Conservation (phyloP, 805 yeast species). For the Candida maltosa region DNA sequence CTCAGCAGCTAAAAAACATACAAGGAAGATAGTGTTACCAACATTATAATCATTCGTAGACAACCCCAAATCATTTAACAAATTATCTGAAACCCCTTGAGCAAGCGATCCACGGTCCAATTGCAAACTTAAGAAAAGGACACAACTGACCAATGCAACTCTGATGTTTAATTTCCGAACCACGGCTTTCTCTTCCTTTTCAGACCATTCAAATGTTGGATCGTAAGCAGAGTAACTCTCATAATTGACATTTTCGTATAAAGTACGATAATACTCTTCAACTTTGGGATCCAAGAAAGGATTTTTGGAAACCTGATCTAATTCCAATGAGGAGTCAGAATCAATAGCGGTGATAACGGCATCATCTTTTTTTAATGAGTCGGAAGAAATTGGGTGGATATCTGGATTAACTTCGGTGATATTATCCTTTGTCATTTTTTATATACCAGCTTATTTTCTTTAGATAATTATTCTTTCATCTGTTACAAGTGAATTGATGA, state of each 20-base stretch:
- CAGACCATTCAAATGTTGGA: constrained; percentile 55
- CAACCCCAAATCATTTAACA: constrained; percentile 49
- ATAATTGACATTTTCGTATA: constrained; percentile 36
- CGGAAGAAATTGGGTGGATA: too few species aligned
- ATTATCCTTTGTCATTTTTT: too few species aligned
- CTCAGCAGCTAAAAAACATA: constrained; percentile 55
- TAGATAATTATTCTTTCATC: too few species aligned
- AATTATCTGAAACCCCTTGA: constrained; percentile 57
- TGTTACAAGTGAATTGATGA: too few species aligned
- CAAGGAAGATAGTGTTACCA: constrained; percentile 53
- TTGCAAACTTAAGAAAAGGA: constrained; percentile 58
- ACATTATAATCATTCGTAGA: constrained; percentile 57
- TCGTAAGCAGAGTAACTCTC: constrained; percentile 57
- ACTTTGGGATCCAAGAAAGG: constrained; percentile 10
- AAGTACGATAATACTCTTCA: constrained; percentile 7
- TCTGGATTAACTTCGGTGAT: too few species aligned
- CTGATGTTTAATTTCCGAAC: constrained; percentile 51
- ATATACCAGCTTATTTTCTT: too few species aligned
- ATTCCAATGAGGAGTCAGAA: too few species aligned
- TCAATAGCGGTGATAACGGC: constrained; percentile 1
- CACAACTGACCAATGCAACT: constrained; percentile 55
- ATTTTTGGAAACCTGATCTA: constrained; percentile 3
- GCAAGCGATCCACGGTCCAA: constrained; percentile 55
- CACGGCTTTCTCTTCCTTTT: constrained; percentile 47
- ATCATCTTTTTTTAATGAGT: neutral